Base-by-base conservation (phyloP, 2,329 filamentous ascomycete genomes). In the Monilinia fructicola region DNA sequence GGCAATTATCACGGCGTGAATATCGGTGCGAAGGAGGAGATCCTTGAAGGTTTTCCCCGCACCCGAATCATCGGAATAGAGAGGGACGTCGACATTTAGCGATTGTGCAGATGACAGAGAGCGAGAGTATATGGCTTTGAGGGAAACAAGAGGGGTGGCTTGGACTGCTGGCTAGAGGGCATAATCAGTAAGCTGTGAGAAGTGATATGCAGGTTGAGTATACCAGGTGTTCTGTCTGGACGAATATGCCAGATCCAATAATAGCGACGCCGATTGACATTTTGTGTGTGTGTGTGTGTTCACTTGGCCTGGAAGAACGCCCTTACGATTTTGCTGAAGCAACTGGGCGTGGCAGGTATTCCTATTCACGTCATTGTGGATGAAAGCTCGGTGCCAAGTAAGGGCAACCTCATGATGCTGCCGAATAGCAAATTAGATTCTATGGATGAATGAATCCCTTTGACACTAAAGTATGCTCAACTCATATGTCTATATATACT, bases 171-270 rank as follows among this genome's bases (percentile, higher is more conserved):
- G 88, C 75, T 81, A 67, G 58, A 58, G 38, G 6, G 42, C 54
- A 10, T 23, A 18, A n/a, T 28, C 48, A 38, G 48, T 67, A 42
- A 65, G 52, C 53, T 35, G 28, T 48, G 18, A 16, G 38, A 35
- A 46, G 23, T 46, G 44, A 40, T n/a, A 21, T 28, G 48, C 31
- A 21, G 16, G 50, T 35, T 31, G 56, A 59, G 72, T 78, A 55
- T 72, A 85, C 83, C 69, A 87, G 78, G 71, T 87, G 86, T 69
- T 86, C 78, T 73, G 84, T 82, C 72, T 82, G 82, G 71, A 83
- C 84, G 71, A 88, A 88, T 72, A 89, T 85, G 72, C 86, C 87
- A 69, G 84, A 83, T 48, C 87, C 87, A 64, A 90, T 82, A 66
- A 90, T 81, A 54, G 87, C 87, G 53, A 89, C 79, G 67, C 84